Base-by-base conservation (phyloP, 108 stramenopile species). In the Nannochloropsis salina region DNA sequence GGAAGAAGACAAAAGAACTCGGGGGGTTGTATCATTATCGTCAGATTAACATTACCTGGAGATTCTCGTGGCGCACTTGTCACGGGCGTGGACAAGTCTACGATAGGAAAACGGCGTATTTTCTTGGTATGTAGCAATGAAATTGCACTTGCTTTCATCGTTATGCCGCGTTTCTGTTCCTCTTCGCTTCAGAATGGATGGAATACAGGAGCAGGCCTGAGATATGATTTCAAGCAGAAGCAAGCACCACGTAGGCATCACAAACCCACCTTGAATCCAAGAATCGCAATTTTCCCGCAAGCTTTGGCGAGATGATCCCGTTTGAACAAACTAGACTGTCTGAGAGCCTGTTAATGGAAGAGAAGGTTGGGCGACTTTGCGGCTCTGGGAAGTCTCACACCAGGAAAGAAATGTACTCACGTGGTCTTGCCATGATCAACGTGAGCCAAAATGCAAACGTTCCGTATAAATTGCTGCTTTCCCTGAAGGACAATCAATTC, bases 141-240 rank as follows among this genome's bases (percentile, higher is more conserved):
- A 11, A 41, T 81, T 31, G 81, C 40, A 81, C 40, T 81, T 41
- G 41, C 11, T 44, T 96, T 92, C 97, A 99, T 98, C 42, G 99
- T 99, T 82, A 99, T 99, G 11, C 99, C 99, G 42, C 99, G 92
- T n/a, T 95, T 93, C 85, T 93, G 93, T 87, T 93, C 93, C 90
- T 97, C 96, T 89, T 97, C 98, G 87, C 87, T 88, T 82, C n/a
- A 22, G 20, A 31, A 15, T 22, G 45, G 41, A 41, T 22, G 5
- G 15, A 20, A 41, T 22, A 22, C 31, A 22, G 21, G 40, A 15
- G 22, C 8, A 41, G 41, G 41, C 82, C 42, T 6, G 42, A 15
- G 20, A 74, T 20, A 74, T 20, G 1, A 15, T 20, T 20, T 20
- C 15, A 74, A 74, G 20, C 18, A 74, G 15, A 20, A 74, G 20